phyloP scores from a whole-genome alignment of 2,329 filamentous ascomycete species.

The Microdochium nivale region DNA sequence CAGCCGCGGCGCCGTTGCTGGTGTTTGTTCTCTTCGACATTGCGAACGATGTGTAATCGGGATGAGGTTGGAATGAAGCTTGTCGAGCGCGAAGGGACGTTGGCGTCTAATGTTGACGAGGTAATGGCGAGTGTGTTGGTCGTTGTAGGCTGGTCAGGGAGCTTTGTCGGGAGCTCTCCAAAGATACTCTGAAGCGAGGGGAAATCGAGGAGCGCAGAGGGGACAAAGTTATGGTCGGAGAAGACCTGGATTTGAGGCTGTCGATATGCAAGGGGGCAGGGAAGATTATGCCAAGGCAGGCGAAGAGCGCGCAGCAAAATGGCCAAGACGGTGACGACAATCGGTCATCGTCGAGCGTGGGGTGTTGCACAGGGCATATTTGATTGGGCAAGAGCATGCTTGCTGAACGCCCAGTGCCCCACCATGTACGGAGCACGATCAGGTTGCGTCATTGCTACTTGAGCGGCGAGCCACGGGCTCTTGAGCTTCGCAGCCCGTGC shows the following conservation, averaged over 20 bases:
- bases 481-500: too few species aligned
- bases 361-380: not conserved
- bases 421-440: not conserved
- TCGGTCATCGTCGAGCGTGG: too few species aligned
- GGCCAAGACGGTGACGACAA: not conserved
- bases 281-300: not conserved
- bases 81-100: not conserved
- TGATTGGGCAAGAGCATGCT: not conserved
- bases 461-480: too few species aligned
- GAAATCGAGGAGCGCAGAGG: too few species aligned
- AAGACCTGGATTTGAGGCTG: not conserved
- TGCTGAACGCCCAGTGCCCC: not conserved
- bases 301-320: not conserved
- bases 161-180: too few species aligned
- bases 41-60: conserved; percentile 7
- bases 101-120: too few species aligned
- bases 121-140: too few species aligned
- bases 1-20: conserved; percentile 32
- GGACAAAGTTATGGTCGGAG: too few species aligned
- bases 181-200: too few species aligned
- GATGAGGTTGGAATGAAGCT: not conserved
- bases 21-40: conserved; percentile 58
- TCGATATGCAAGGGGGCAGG: not conserved
- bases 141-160: too few species aligned
- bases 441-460: not conserved